Conservation (phyloP, 768 basidiomycete species). For the Agrocybe pediades region DNA sequence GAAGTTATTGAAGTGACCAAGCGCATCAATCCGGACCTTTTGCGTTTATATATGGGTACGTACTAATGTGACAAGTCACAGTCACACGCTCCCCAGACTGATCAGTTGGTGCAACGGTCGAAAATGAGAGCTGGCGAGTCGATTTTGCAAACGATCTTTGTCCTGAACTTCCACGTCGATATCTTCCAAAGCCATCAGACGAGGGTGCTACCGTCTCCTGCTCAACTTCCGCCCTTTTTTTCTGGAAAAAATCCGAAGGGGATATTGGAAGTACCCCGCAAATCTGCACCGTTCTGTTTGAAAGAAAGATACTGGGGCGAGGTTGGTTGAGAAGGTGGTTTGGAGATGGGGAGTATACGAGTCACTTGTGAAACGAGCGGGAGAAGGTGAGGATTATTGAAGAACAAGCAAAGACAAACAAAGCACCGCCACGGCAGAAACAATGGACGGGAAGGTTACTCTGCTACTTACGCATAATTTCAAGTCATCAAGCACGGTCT, state of each 20-base stretch:
- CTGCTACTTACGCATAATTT: conserved; percentile 17
- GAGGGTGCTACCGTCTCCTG: not conserved
- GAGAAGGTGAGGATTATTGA: conserved; percentile 5
- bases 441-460: conserved; percentile 11
- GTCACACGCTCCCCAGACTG: not conserved
- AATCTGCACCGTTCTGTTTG: not conserved
- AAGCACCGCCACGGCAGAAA: conserved; percentile 26
- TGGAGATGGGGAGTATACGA: conserved; percentile 5
- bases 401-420: conserved; percentile 26
- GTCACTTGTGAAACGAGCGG: conserved; percentile 7
- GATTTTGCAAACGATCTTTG: conserved; percentile 6
- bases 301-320: not conserved
- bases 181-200: conserved; percentile 2
- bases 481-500: conserved; percentile 9
- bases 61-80: not conserved
- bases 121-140: not conserved
- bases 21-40: not conserved
- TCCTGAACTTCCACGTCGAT: conserved; percentile 18
- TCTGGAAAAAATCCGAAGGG: conserved; percentile 1
- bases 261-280: conserved; percentile 1
- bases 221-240: conserved; percentile 5
- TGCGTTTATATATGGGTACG: not conserved
- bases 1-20: too few species aligned
- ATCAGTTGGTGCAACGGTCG: not conserved
- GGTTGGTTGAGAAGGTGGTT: conserved; percentile 2